Percentiles rank a stretch among this genome's conserved stretches.
These are phyloP conservation scores for Mucor plumbeus DNA, from an alignment of 371 early-diverging fungal genomes.

Conservation along the genomic window DNA sequence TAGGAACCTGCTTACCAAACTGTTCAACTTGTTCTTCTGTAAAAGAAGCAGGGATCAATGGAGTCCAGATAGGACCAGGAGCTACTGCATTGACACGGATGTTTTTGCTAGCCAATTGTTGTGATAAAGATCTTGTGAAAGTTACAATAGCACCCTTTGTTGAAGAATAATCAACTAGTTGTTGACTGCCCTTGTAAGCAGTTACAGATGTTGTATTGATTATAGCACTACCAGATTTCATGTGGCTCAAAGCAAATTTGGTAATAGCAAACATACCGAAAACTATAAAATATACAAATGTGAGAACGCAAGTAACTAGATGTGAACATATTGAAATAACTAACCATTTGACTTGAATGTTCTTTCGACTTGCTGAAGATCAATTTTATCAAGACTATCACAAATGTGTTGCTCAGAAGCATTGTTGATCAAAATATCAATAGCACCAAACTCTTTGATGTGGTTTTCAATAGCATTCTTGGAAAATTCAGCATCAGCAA, in stretches of 20 bases:
- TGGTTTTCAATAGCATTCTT: constrained; percentile 28
- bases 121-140: constrained; percentile 50
- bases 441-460: constrained; percentile 34
- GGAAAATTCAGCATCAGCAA: constrained; percentile 12
- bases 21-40: constrained; percentile 49
- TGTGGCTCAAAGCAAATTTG: constrained; percentile 43
- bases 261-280: constrained; percentile 40
- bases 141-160: constrained; percentile 45
- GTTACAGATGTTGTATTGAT: constrained; percentile 52
- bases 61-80: constrained; percentile 56
- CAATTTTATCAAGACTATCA: constrained; percentile 16
- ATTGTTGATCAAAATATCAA: constrained; percentile 58
- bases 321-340: background rate
- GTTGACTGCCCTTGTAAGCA: constrained; percentile 37
- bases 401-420: constrained; percentile 50
- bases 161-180: constrained; percentile 42
- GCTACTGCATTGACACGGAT: constrained; percentile 60
- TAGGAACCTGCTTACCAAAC: constrained; percentile 53
- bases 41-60: constrained; percentile 58
- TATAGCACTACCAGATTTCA: constrained; percentile 36
- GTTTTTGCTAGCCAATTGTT: constrained; percentile 43
- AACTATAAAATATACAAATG: constrained; percentile 12
- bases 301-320: background rate
- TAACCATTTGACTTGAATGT: constrained; percentile 39
- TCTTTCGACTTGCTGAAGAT: constrained; percentile 20